Conservation (phyloP, 768 basidiomycete species). For the Sporobolomyces pararoseus region DNA sequence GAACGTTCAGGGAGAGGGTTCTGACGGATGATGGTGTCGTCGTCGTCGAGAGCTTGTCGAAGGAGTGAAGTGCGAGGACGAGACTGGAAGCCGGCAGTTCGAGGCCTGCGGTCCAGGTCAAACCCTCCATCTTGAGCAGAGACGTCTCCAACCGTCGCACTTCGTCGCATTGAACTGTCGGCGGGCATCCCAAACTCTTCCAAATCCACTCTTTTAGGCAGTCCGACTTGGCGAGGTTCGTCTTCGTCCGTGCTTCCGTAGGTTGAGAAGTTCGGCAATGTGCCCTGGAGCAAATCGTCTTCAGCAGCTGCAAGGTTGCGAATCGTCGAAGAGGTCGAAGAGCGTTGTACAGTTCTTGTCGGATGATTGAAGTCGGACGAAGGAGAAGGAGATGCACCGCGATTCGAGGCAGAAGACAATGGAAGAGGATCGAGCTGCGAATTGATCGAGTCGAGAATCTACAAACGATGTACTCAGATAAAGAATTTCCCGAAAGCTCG, state of each 20-base stretch:
- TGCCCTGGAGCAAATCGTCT: neutral
- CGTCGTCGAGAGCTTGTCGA: neutral
- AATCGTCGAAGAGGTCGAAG: constrained; percentile 24
- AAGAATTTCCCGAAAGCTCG: neutral
- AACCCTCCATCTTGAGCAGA: neutral
- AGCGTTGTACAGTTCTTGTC: constrained; percentile 12
- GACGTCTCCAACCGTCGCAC: constrained; percentile 14
- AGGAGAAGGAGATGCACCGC: neutral
- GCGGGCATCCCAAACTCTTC: constrained; percentile 22
- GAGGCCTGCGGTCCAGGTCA: neutral
- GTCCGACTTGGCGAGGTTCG: neutral
- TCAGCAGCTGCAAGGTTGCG: constrained; percentile 7
- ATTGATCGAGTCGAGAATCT: constrained; percentile 38
- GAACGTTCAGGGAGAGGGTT: constrained; percentile 8
- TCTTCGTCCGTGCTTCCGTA: constrained; percentile 1
- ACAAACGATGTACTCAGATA: no score
- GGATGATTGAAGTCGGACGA: neutral
- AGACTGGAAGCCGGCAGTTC: constrained; percentile 3
- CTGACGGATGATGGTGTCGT: neutral
- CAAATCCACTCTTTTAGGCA: neutral
- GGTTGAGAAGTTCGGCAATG: neutral
- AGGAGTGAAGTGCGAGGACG: neutral
- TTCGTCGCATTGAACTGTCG: neutral
- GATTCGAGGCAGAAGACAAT: neutral
- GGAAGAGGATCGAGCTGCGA: neutral